These are phyloP conservation scores for Kwoniella dendrophila DNA, from an alignment of 768 basidiomycete species.

Conservation along the genomic window DNA sequence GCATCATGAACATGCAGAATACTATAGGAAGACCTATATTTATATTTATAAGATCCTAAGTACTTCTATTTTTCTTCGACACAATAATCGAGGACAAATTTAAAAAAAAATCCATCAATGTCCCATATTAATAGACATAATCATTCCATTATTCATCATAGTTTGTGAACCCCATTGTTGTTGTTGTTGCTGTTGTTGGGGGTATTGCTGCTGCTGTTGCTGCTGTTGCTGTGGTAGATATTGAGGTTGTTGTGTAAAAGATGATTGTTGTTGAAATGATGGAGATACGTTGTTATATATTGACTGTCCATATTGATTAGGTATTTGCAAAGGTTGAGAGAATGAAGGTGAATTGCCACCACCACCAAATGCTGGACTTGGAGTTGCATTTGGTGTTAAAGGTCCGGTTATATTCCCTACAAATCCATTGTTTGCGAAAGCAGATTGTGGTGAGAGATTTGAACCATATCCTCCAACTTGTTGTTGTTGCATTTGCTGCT, in stretches of 20 bases:
- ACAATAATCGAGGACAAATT: too few relatives aligned
- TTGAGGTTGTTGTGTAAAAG: neutral
- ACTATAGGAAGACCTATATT: too few relatives aligned
- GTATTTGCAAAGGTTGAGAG: neutral
- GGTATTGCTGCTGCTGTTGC: neutral
- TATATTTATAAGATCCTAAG: too few relatives aligned
- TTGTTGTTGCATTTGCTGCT: too few relatives aligned
- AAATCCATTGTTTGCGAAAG: neutral
- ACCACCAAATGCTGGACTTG: constrained; percentile 6
- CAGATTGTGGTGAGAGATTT: constrained; percentile 8
- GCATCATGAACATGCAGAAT: too few relatives aligned
- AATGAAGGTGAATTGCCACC: neutral
- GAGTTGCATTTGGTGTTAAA: constrained; percentile 4
- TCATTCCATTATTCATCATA: neutral
- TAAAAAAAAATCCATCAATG: too few relatives aligned
- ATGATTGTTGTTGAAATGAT: neutral
- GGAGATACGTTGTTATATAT: constrained; percentile 10
- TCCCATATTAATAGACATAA: too few relatives aligned
- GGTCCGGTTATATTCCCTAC: neutral
- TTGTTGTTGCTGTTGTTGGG: neutral
- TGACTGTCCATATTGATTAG: too few relatives aligned
- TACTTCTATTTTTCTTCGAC: too few relatives aligned
- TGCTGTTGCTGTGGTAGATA: constrained; percentile 3
- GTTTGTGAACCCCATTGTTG: constrained; percentile 2
- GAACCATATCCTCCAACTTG: too few relatives aligned